Evolutionary conservation across 306 rosid species (phyloP).

Genomic region (cucumber (Cucumis sativus)): Cucumber_9930_V3 NC_026661.2:19928001-19928500

Average conservation of each 20-base stretch:
- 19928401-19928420: slow-evolving; percentile 36
- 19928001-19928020: neutral
- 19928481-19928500: neutral
- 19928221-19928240: slow-evolving; percentile 66
- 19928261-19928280: slow-evolving; percentile 67
- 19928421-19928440: slow-evolving; percentile 11
- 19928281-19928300: neutral
- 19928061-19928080: neutral
- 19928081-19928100: neutral
- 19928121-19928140: neutral
- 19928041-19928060: neutral
- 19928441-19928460: neutral
- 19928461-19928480: neutral
- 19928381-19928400: slow-evolving; percentile 55
- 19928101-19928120: neutral
- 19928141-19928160: neutral
- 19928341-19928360: slow-evolving; percentile 22
- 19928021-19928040: neutral
- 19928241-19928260: slow-evolving; percentile 65
- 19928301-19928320: neutral
- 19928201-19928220: slow-evolving; percentile 40
- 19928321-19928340: neutral
- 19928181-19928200: neutral
- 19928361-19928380: slow-evolving; percentile 71
- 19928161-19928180: neutral